A percentile compares a stretch with the other conserved stretches of the same genome.
phyloP scores from a whole-genome alignment of 2,329 filamentous ascomycete genomes.

The Phyllosticta paracitricarpa region DNA sequence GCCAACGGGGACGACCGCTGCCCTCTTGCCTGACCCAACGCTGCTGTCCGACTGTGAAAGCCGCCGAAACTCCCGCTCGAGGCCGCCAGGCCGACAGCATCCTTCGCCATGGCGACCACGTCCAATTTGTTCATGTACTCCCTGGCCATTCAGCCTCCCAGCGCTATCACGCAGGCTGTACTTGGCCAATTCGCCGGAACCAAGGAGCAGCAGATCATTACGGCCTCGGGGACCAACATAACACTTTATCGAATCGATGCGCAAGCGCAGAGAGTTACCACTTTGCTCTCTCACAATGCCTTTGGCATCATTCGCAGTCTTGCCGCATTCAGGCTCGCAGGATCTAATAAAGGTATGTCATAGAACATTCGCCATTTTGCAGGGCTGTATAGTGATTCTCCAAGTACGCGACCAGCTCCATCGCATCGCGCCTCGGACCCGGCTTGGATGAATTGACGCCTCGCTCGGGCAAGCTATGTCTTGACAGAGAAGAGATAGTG shows the following conservation, averaged over 20 bases:
- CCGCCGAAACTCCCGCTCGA: slow-evolving; percentile 5
- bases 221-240: slow-evolving; percentile 81
- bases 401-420: slow-evolving; percentile 24
- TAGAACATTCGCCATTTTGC: slow-evolving; percentile 13
- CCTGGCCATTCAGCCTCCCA: slow-evolving; percentile 86
- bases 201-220: slow-evolving; percentile 95
- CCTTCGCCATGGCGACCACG: slow-evolving; percentile 76
- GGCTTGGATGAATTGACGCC: slow-evolving; percentile 8
- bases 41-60: not conserved
- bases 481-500: not conserved
- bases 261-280: slow-evolving; percentile 73
- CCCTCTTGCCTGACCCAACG: not conserved
- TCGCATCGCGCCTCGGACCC: slow-evolving; percentile 14
- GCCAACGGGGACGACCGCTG: not conserved
- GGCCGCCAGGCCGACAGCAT: slow-evolving; percentile 16
- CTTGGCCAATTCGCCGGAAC: slow-evolving; percentile 92
- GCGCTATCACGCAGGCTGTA: slow-evolving; percentile 80
- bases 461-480: not conserved
- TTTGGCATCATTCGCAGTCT: slow-evolving; percentile 92
- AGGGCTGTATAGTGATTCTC: slow-evolving; percentile 40
- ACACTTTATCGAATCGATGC: slow-evolving; percentile 81
- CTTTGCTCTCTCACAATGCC: slow-evolving; percentile 81
- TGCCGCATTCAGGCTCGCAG: slow-evolving; percentile 81
- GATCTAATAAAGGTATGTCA: slow-evolving; percentile 87
- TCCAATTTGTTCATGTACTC: slow-evolving; percentile 99